Base-by-base conservation (phyloP, 208 protist species). In the Naegleria lovaniensis region DNA sequence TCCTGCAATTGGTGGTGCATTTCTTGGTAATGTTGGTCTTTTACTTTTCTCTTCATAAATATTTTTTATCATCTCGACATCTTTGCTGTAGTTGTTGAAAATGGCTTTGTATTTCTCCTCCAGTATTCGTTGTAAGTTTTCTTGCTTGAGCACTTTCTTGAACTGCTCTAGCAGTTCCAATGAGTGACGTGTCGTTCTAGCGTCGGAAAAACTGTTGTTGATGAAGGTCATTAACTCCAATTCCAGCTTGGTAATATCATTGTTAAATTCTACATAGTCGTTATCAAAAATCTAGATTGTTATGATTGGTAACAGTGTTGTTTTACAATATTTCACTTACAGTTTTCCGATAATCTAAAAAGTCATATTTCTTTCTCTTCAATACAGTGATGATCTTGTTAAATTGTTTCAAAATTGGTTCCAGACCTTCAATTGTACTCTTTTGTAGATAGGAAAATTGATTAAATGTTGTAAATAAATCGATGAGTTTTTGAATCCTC, bases 381-480 rank as follows among this genome's bases (percentile, higher is more conserved):
- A 92, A 38, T 38, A 52, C 55, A 36, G 51, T 43, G 75, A 97
- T 48, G 29, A 97, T 92, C 16, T 85, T 41, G n/a, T 93, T 55
- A 83, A 95, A 96, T 19, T 92, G 86, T 43, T 90, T 36, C 48
- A 95, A 83, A 15, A 97, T 83, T 7, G 5, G 9, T 15, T 96
- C 93, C 67, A 97, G 93, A 36, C 95, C 93, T 41, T 96, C 94
- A 25, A 97, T 91, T 41, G 90, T 93, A 36, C 92, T 76, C 5
- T 90, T 29, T 11, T 90, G 41, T 3, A 97, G 92, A 6, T 38
- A 48, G 0, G 91, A 92, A 83, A 97, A 97, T 90, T 97, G 93
- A 55, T 94, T 33, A 19, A 96, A 95, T 0, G 94, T 95, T 13
- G 90, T 88, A 75, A 97, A 94, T 87, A 97, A 90, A 89, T 97